A percentile compares a stretch with the other conserved stretches of the same genome.
Evolutionary conservation across 1,284 basidiomycete genomes (phyloP).

Genomic region (Hymenochaete sp.): DNA sequence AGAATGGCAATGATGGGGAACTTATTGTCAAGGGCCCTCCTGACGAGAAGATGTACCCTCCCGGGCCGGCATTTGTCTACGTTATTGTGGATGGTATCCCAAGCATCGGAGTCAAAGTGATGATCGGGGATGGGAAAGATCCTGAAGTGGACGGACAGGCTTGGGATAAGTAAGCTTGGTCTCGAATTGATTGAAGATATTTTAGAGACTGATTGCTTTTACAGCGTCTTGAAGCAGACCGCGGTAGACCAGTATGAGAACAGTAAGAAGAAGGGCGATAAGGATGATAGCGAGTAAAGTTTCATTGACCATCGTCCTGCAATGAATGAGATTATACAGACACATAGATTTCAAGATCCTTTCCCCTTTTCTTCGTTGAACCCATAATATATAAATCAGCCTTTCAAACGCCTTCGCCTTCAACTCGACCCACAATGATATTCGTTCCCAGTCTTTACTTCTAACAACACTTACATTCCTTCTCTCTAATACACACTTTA

Average conservation of each 20-base stretch:
- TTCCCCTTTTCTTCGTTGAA: background rate
- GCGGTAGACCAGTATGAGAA: constrained; percentile 43
- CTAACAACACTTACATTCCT: too few relatives aligned
- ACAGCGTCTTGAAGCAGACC: constrained; percentile 37
- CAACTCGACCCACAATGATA: background rate
- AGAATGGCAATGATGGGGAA: constrained; percentile 28
- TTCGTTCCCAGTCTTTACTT: too few relatives aligned
- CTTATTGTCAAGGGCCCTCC: constrained; percentile 53
- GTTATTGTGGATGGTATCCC: constrained; percentile 64
- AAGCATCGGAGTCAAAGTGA: constrained; percentile 53
- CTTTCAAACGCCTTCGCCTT: background rate
- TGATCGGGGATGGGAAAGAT: constrained; percentile 58
- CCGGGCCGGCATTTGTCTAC: constrained; percentile 75
- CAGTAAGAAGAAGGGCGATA: constrained; percentile 27
- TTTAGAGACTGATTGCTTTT: constrained; percentile 6
- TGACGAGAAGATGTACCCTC: constrained; percentile 58
- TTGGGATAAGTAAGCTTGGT: constrained; percentile 43
- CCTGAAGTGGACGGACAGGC: constrained; percentile 51
- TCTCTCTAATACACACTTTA: too few relatives aligned
- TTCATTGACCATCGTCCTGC: too few relatives aligned
- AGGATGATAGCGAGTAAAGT: constrained; percentile 20
- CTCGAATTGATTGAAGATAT: background rate
- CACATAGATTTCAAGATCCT: background rate
- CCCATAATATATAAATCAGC: background rate
- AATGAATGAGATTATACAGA: background rate